These are phyloP conservation scores for Diaporthe batatas DNA, from an alignment of 2,329 filamentous ascomycete species.

Conservation along the genomic window DNA sequence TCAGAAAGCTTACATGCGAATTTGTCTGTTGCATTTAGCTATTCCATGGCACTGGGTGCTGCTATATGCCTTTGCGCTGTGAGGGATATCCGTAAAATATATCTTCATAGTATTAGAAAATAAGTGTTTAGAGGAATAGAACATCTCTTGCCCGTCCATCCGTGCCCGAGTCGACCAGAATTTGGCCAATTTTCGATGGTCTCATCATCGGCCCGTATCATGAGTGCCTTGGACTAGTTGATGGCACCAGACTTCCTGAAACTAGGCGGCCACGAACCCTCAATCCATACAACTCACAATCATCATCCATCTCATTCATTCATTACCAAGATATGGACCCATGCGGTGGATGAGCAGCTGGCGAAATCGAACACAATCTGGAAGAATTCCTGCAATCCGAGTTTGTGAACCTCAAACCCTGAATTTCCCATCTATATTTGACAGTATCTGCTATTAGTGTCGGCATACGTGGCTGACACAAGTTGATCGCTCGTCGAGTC, in stretches of 20 bases:
- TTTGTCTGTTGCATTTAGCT: not conserved
- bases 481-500: constrained; percentile 12
- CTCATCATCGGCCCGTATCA: not conserved
- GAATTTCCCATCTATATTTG: not conserved
- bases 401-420: constrained; percentile 80
- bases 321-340: constrained; percentile 69
- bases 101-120: not conserved
- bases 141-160: too few species aligned
- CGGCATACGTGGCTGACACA: not conserved
- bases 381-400: constrained; percentile 99
- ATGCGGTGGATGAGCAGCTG: constrained; percentile 64
- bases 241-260: not conserved
- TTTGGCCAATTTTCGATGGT: not conserved
- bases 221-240: not conserved
- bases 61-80: too few species aligned
- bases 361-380: constrained; percentile 89
- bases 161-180: not conserved
- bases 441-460: constrained; percentile 7
- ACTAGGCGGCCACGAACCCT: not conserved
- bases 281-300: constrained; percentile 89
- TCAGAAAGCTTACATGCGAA: not conserved
- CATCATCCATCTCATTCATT: constrained; percentile 95
- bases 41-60: not conserved
- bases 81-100: not conserved
- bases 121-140: not conserved